phyloP scores from a whole-genome alignment of 2,329 filamentous ascomycete genomes.

The Botrytis tulipae region DNA sequence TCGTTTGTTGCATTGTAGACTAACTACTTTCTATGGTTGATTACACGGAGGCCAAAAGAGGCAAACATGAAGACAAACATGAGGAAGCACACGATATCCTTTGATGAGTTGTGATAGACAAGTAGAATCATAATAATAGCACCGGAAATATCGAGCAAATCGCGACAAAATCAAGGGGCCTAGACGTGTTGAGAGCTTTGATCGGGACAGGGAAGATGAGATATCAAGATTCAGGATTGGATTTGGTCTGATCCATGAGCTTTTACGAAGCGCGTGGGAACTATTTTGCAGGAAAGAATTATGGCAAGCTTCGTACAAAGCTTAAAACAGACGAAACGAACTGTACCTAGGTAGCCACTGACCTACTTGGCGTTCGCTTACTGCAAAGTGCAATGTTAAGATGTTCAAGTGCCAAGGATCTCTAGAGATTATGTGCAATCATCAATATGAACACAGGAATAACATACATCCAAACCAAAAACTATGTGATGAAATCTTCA shows the following conservation, averaged over 20 bases:
- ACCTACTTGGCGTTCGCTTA: background rate
- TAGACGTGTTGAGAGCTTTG: background rate
- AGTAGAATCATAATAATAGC: background rate
- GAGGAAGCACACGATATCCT: background rate
- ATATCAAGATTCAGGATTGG: background rate
- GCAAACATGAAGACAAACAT: background rate
- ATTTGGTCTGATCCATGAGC: no score
- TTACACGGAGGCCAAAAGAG: background rate
- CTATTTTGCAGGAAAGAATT: background rate
- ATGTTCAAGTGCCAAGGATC: background rate
- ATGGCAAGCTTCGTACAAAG: no score
- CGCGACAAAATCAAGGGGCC: background rate
- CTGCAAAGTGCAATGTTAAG: background rate
- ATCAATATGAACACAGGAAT: background rate
- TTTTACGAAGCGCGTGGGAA: background rate
- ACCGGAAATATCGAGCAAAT: background rate
- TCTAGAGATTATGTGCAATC: background rate
- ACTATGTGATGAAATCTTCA: background rate
- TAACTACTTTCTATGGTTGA: background rate
- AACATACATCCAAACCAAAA: background rate
- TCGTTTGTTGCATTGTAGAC: background rate
- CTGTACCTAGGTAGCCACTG: background rate
- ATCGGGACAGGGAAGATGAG: background rate
- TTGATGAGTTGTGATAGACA: background rate
- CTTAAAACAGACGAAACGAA: background rate